A percentile compares a stretch with the other conserved stretches of the same genome.
phyloP scores from a whole-genome alignment of 1,139 yeast species.

The Yamadazyma atlantica region DNA sequence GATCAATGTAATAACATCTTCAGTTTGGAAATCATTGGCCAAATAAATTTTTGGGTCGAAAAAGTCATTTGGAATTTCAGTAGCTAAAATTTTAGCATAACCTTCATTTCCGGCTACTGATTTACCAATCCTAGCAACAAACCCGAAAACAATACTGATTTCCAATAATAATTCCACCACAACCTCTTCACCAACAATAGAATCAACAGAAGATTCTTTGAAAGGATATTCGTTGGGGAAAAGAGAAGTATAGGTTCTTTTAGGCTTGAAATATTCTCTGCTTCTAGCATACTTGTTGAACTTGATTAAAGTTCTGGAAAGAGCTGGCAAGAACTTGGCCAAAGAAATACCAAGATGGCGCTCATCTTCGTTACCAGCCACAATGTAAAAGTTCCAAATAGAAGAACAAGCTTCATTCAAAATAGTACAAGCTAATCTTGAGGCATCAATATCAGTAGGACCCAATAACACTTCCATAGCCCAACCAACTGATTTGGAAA shows the following conservation, averaged over 20 bases:
- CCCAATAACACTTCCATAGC: constrained; percentile 58
- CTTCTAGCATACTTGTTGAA: constrained; percentile 55
- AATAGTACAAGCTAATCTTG: constrained; percentile 62
- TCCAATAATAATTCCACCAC: constrained; percentile 76
- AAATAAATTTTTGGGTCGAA: constrained; percentile 33
- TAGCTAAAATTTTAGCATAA: constrained; percentile 26
- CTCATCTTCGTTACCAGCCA: constrained; percentile 21
- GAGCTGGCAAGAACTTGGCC: constrained; percentile 51
- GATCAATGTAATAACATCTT: constrained; percentile 47
- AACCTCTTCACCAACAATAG: constrained; percentile 68
- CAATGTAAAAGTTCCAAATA: constrained; percentile 33
- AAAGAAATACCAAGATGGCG: constrained; percentile 44
- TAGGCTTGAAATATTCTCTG: constrained; percentile 53
- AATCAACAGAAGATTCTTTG: constrained; percentile 65
- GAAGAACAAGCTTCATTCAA: constrained; percentile 48
- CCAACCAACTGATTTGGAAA: constrained; percentile 60
- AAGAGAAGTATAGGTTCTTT: constrained; percentile 61
- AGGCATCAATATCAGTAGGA: constrained; percentile 54
- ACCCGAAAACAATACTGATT: constrained; percentile 58
- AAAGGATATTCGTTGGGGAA: constrained; percentile 75
- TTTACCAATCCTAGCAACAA: constrained; percentile 54
- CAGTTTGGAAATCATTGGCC: constrained; percentile 33
- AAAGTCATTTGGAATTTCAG: constrained; percentile 28
- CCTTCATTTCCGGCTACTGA: constrained; percentile 49
- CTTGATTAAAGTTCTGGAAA: constrained; percentile 51